phyloP scores from a whole-genome alignment of 78 protist genomes.

The Creolimax fragrantissima region DNA sequence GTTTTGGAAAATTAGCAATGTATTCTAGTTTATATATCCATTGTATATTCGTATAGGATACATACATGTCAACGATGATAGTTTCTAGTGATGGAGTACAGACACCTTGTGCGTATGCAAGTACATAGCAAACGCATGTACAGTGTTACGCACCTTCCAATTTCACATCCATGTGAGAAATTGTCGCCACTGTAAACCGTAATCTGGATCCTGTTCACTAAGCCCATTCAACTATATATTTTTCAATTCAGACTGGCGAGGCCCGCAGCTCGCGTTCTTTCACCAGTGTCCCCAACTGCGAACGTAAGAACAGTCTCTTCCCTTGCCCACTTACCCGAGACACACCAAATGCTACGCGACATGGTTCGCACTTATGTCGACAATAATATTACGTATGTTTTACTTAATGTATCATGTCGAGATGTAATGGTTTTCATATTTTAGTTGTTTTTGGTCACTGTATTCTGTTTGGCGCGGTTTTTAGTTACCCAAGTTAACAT shows the following conservation, averaged over 20 bases:
- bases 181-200: too few species aligned
- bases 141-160: too few species aligned
- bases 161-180: too few species aligned
- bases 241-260: background rate
- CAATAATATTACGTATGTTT: background rate
- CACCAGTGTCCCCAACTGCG: background rate
- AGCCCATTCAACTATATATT: background rate
- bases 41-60: too few species aligned
- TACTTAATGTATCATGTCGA: background rate
- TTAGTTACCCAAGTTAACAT: background rate
- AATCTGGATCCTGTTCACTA: background rate
- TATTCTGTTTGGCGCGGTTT: background rate
- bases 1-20: too few species aligned
- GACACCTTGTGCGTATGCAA: too few species aligned
- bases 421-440: background rate
- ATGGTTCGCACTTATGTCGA: conserved; percentile 45
- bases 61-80: too few species aligned
- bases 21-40: too few species aligned
- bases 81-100: too few species aligned
- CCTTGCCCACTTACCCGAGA: background rate
- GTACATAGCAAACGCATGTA: too few species aligned
- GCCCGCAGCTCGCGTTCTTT: background rate
- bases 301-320: background rate
- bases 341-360: conserved; percentile 24
- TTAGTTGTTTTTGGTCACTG: background rate